A percentile compares a stretch with the other conserved stretches of the same genome.
phyloP scores from a whole-genome alignment of 371 early-diverging fungal species.

The Dipsacomyces acuminosporus region DNA sequence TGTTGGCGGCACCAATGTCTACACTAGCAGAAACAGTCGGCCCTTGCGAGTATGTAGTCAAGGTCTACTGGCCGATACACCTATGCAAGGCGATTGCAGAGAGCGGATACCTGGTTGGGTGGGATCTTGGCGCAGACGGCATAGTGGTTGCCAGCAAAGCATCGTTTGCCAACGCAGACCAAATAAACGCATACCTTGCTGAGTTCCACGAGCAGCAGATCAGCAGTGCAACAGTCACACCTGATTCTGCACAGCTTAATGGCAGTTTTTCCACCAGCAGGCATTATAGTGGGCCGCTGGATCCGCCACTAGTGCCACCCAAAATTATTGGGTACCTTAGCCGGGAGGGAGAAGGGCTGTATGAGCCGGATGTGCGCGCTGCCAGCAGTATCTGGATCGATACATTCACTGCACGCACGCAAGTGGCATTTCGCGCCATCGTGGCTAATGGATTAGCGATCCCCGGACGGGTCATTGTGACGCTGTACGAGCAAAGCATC shows the following conservation, averaged over 20 bases:
- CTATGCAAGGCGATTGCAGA: constrained; percentile 23
- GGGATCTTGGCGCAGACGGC: constrained; percentile 25
- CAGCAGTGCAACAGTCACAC: background rate
- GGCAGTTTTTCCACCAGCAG: background rate
- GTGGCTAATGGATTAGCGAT: constrained; percentile 8
- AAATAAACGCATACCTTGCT: constrained; percentile 15
- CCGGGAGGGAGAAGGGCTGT: constrained; percentile 42
- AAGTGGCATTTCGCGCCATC: constrained; percentile 33
- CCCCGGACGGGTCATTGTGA: constrained; percentile 22
- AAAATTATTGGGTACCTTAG: constrained; percentile 36
- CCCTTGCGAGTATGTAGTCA: constrained; percentile 17
- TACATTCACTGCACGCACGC: constrained; percentile 40
- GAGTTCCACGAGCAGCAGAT: constrained; percentile 14
- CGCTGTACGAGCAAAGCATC: constrained; percentile 31
- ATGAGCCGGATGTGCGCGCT: constrained; percentile 37
- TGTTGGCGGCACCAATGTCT: too few species aligned
- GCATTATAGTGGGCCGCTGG: background rate
- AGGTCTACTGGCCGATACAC: constrained; percentile 42
- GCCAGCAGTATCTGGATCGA: constrained; percentile 29
- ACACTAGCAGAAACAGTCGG: too few species aligned
- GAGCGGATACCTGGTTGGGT: constrained; percentile 45
- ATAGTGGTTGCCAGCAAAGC: constrained; percentile 38
- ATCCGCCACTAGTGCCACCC: constrained; percentile 5
- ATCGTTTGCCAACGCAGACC: constrained; percentile 28
- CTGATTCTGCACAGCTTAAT: background rate